phyloP scores from a whole-genome alignment of 768 basidiomycete genomes.

The Erythrobasidium yunnanense region DNA sequence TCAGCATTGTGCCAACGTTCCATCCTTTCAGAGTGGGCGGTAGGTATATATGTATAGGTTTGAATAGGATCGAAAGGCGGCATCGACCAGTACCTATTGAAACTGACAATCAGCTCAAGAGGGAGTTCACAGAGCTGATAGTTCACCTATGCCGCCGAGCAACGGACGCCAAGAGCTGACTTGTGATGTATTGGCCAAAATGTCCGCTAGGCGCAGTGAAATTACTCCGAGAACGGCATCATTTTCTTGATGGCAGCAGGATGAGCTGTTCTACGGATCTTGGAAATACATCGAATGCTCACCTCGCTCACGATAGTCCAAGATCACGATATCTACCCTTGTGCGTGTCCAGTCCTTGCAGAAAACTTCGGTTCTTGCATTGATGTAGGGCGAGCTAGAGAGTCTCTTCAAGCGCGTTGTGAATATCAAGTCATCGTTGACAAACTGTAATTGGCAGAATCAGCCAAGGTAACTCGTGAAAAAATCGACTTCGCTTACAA shows the following conservation, averaged over 20 bases:
- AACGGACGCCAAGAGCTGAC: constrained; percentile 15
- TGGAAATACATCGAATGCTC: background rate
- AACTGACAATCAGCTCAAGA: background rate
- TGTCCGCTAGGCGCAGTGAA: background rate
- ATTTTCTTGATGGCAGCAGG: constrained; percentile 7
- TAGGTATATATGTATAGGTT: constrained; percentile 21
- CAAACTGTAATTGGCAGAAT: constrained; percentile 5
- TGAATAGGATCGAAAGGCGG: constrained; percentile 27
- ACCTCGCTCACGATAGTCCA: constrained; percentile 31
- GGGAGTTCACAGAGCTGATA: background rate
- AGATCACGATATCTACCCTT: constrained; percentile 19
- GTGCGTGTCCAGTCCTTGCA: constrained; percentile 24
- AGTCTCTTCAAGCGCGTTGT: constrained; percentile 27
- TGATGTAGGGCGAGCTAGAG: constrained; percentile 26
- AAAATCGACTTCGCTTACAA: constrained; percentile 9
- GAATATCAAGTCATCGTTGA: constrained; percentile 27
- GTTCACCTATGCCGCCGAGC: constrained; percentile 12
- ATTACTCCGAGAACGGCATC: constrained; percentile 28
- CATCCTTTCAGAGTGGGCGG: constrained; percentile 5
- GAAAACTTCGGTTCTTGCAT: constrained; percentile 23
- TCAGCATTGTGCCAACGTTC: constrained; percentile 9
- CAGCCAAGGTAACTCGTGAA: too few species aligned
- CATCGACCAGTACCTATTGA: constrained; percentile 22
- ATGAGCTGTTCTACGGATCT: too few species aligned
- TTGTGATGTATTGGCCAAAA: constrained; percentile 18